A percentile compares a stretch with the other conserved stretches of the same genome.
These are phyloP conservation scores for Suillus weaverae DNA, from an alignment of 768 basidiomycete species.

Conservation along the genomic window DNA sequence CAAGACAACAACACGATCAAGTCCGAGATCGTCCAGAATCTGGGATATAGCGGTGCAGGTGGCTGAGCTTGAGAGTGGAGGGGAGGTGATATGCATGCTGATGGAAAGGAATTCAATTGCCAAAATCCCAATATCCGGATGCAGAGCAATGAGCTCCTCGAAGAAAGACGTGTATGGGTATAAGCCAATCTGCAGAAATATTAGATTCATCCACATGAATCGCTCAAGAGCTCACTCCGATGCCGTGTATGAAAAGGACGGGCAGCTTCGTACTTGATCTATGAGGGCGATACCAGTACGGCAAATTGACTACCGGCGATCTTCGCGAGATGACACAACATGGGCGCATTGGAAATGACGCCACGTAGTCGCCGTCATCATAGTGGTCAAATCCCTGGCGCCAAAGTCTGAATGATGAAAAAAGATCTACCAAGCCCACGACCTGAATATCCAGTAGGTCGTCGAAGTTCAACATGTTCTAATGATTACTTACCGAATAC, in stretches of 20 bases:
- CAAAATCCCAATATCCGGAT: conserved; percentile 57
- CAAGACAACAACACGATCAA: conserved; percentile 43
- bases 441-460: conserved; percentile 37
- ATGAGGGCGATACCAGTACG: conserved; percentile 54
- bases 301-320: conserved; percentile 35
- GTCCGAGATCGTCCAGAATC: conserved; percentile 45
- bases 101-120: conserved; percentile 61
- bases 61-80: conserved; percentile 43
- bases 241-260: conserved; percentile 66
- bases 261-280: conserved; percentile 47
- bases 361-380: conserved; percentile 34
- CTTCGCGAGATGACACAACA: conserved; percentile 43
- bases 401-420: conserved; percentile 41
- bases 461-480: neutral
- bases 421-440: conserved; percentile 49
- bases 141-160: conserved; percentile 39
- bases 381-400: conserved; percentile 56
- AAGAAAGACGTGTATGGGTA: conserved; percentile 57
- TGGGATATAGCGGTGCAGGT: conserved; percentile 43
- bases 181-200: conserved; percentile 52
- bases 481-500: conserved; percentile 50
- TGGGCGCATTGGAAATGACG: conserved; percentile 55
- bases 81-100: conserved; percentile 57
- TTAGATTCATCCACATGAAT: conserved; percentile 6
- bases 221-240: conserved; percentile 47